phyloP scores from a whole-genome alignment of 805 yeast species.

The Komagataella pastoris region DNA sequence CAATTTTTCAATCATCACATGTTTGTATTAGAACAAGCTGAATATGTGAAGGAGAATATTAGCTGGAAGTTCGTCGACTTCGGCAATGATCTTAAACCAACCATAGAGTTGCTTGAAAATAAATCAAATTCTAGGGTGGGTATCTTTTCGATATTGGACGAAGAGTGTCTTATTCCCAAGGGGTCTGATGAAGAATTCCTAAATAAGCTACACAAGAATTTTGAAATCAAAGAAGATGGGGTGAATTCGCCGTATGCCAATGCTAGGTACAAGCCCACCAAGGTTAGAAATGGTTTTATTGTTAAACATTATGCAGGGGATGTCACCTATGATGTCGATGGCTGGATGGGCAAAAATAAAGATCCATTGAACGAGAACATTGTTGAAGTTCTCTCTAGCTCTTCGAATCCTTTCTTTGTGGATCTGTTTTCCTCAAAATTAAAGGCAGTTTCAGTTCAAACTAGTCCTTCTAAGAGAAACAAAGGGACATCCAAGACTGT shows the following conservation, averaged over 20 bases:
- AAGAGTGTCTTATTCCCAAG: slow-evolving; percentile 90
- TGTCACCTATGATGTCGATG: slow-evolving; percentile 86
- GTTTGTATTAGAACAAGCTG: slow-evolving; percentile 47
- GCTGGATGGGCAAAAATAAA: slow-evolving; percentile 89
- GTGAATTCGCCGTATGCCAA: not conserved
- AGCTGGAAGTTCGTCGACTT: slow-evolving; percentile 76
- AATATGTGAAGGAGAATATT: slow-evolving; percentile 42
- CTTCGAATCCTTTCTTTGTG: slow-evolving; percentile 43
- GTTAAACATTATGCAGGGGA: slow-evolving; percentile 91
- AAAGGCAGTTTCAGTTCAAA: slow-evolving; percentile 1
- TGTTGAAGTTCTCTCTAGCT: slow-evolving; percentile 35
- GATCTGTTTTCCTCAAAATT: slow-evolving; percentile 30
- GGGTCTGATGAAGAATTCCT: slow-evolving; percentile 75
- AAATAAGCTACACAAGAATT: slow-evolving; percentile 57
- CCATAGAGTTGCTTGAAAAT: slow-evolving; percentile 82
- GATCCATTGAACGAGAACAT: slow-evolving; percentile 83
- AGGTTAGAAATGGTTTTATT: slow-evolving; percentile 64
- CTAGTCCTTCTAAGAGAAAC: slow-evolving; percentile 7
- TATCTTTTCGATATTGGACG: slow-evolving; percentile 75
- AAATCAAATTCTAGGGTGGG: slow-evolving; percentile 47
- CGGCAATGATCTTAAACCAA: slow-evolving; percentile 89
- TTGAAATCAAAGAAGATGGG: slow-evolving; percentile 30
- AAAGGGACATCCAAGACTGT: slow-evolving; percentile 53
- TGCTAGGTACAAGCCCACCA: slow-evolving; percentile 47
- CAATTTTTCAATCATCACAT: slow-evolving; percentile 52